Evolutionary conservation across 305 asterid species (phyloP).

Genomic region (Withania somnifera): DNA sequence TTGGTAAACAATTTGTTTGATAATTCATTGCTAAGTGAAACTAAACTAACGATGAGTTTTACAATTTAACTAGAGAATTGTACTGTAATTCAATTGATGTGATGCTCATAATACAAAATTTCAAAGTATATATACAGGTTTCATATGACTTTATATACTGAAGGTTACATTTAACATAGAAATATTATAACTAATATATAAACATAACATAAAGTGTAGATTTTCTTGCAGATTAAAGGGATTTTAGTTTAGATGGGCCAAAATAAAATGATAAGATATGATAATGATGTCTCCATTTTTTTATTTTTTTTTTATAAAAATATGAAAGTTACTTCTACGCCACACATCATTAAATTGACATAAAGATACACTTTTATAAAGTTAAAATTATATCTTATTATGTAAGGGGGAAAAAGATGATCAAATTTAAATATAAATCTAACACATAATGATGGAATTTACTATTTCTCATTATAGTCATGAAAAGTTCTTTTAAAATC

Average conservation of each 20-base stretch:
- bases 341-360: neutral
- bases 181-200: neutral
- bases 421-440: neutral
- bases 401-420: neutral
- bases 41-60: neutral
- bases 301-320: too few relatives aligned
- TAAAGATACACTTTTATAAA: conserved; percentile 3
- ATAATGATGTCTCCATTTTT: neutral
- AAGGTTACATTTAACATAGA: neutral
- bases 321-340: neutral
- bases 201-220: neutral
- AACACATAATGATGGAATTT: neutral
- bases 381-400: neutral
- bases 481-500: neutral
- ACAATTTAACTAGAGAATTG: neutral
- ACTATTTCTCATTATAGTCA: neutral
- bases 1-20: neutral
- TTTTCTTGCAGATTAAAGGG: neutral
- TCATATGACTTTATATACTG: neutral
- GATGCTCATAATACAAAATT: neutral
- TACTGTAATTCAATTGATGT: neutral
- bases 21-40: neutral
- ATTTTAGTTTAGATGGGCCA: neutral
- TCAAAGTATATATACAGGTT: neutral
- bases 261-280: neutral